Evolutionary conservation across 306 rosid species (phyloP), one percentile per base, ranked within the genome.

Genomic region (Ormosia semicastrata): DNA sequence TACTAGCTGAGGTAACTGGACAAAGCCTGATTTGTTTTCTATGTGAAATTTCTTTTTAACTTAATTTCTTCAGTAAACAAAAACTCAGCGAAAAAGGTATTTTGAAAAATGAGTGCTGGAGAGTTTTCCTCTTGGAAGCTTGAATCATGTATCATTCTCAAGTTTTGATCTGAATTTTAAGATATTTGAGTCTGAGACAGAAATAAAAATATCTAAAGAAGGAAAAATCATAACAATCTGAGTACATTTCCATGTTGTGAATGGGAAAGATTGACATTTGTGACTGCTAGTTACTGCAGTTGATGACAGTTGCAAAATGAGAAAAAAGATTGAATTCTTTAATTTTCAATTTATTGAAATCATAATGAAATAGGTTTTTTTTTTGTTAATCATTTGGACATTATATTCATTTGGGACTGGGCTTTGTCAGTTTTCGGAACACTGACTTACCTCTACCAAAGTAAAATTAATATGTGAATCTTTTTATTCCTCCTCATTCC

Each of bases 1-100:
- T 93, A 78, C 86, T 95, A 46, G 67, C 81, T 58, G 99, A 95
- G 99, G 99, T 95, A 83, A 88, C 36, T 78, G 36, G 54, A 41
- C 65, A 50, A 29, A 46, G 66, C 72, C 54, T 83, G 57, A 40
- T 44, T 84, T 36, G 59, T 41, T 33, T 75, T 17, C 11, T 44
- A 29, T 10, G 30, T 32, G 64, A 50, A 79, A 43, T 29, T 40
- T 47, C 17, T 4, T 24, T 80, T n/a, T 4, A 60, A 73, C 10
- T 34, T 66, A n/a, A 57, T 77, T 37, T 69, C n/a, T 12, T 50
- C 41, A 37, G 34, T 46, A 81, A 70, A 64, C 62, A 63, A 41
- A 76, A 17, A 36, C n/a, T 17, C 9, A 32, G 34, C 34, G 60
- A 52, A 64, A 64, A 6, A 17, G 33, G 53, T 53, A 34, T 52